Evolutionary conservation across 176 grass and related monocot species (phyloP), one percentile per base, ranked within the genome.

Genomic region (Olyra latifolia): DNA sequence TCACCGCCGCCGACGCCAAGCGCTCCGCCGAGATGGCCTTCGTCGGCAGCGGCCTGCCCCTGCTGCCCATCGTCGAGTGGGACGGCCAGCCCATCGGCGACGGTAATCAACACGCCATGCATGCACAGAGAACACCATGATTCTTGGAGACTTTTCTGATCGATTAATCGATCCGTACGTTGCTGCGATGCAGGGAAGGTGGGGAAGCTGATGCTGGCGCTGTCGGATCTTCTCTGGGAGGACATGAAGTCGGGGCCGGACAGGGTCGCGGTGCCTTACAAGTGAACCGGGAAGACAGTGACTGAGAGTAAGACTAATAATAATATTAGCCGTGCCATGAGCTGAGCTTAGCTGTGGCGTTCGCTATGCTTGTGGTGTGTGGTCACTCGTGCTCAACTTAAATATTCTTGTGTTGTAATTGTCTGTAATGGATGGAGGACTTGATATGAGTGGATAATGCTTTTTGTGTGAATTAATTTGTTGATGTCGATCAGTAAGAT

Each of bases 181-280:
- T 83, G 41, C 0, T 81, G 6, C n/a, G 49, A 61, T 82, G 74
- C 84, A 97, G 93, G 94, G 74, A 49, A 91, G 84, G 95, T 98
- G 0, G 95, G 95, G 25, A 62, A 79, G 79, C 44, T 91, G 12
- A 91, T 91, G 55, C 69, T 82, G 11, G 95, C 92, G 43, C 77
- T 98, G 32, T 98, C 92, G 28, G 86, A 94, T 78, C 74, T 94
- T 77, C 83, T 98, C 0, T 98, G 95, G 95, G 92, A 98, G 74
- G 92, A 93, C 70, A 95, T 98, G 92, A 84, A 86, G 41, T 89
- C 76, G 0, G 95, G 95, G 14, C 90, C 92, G 0, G 81, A 91
- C 49, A 95, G 96, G 85, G 54, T 87, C 78, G 7, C 45, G 2
- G 92, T 98, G 7, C 92, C 92, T 12, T 98, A 95, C 76, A 48